Evolutionary conservation across 768 basidiomycete genomes (phyloP), one percentile per base, ranked within the genome.

Genomic region (Saitozyma podzolica): DNA sequence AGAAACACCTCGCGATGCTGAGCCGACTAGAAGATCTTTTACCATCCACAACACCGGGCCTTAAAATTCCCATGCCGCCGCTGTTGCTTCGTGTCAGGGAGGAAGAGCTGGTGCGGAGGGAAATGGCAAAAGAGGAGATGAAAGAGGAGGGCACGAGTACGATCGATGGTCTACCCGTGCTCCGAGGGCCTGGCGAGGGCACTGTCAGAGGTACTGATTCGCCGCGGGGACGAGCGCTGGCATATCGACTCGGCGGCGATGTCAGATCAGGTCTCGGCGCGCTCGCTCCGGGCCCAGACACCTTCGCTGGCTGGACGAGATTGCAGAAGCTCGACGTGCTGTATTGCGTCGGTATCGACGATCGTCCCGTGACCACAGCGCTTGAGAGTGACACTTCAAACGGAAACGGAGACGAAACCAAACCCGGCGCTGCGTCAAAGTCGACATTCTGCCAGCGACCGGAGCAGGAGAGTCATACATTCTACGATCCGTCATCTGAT

Each of bases 221-320:
- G 8, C 8, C 61, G 40, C 42, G 48, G 8, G 68, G 68, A 10
- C 65, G 72, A 42, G 69, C 68, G 8, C 42, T 69, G 19, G 70
- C 59, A 9, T 68, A 73, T 57, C 52, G 74, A 43, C 56, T 73
- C 0, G 74, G 72, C 8, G 72, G 74, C 19, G 74, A 76, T 64
- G 61, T 73, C 19, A 53, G 70, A 50, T 67, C 68, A n/a, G 74
- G 74, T 17, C 61, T 76, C 8, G 57, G 54, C 6, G 63, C 63
- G 8, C 50, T 76, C 4, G 47, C 58, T 6, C 53, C n/a, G 11
- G 60, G 61, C 8, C 40, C 69, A 1, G 69, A 70, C 17, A 61
- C 54, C 11, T 73, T 71, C 50, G 72, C 70, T 37, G 74, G 74
- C 7, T 75, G 69, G 65, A 57, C 56, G 0, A 45, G 62, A 17